Evolutionary conservation across 2,329 filamentous ascomycete genomes (phyloP).

Genomic region (Claviceps arundinis): DNA sequence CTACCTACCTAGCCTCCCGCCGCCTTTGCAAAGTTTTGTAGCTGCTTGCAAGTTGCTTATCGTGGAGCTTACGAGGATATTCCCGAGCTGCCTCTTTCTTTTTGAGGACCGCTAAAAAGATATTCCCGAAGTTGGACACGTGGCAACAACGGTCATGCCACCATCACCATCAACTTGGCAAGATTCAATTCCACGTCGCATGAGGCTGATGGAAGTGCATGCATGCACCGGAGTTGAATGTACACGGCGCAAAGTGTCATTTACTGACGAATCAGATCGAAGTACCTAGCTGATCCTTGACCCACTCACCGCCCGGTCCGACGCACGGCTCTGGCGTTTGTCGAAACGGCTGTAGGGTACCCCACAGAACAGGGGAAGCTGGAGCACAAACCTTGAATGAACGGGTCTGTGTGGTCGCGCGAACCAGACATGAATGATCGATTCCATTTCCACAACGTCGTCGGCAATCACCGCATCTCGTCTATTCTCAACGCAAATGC

Average conservation of each 20-base stretch:
- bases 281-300: neutral
- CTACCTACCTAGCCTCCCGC: too few species aligned
- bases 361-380: neutral
- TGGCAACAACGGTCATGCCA: neutral
- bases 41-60: too few species aligned
- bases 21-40: too few species aligned
- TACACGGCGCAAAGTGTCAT: neutral
- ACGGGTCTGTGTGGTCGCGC: neutral
- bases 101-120: neutral
- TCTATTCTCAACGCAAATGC: neutral
- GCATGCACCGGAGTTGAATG: neutral
- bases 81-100: neutral
- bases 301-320: too few species aligned
- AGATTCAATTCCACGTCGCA: neutral
- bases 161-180: neutral
- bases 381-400: neutral
- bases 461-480: neutral
- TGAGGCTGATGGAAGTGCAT: neutral
- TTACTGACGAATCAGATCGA: neutral
- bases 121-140: neutral
- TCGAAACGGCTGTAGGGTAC: neutral
- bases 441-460: neutral
- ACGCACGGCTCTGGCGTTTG: too few species aligned
- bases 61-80: too few species aligned
- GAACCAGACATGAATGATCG: neutral